Conservation (phyloP, 345 rosid genomes). For the Angophora floribunda region DNA sequence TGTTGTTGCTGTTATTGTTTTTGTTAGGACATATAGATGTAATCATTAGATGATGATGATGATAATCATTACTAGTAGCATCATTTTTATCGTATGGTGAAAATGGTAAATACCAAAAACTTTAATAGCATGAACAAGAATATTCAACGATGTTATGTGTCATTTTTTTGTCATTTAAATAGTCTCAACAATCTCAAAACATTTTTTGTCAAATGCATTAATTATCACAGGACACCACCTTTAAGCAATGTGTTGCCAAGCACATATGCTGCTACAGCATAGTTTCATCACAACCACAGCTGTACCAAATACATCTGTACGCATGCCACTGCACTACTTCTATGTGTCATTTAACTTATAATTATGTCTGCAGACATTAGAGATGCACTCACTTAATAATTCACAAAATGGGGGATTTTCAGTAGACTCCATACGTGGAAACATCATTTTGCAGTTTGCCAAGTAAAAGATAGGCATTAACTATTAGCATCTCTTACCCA, state of each 20-base stretch:
- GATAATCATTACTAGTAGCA: background rate
- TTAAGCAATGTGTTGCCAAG: background rate
- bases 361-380: background rate
- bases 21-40: background rate
- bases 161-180: background rate
- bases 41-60: background rate
- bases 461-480: background rate
- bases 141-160: background rate
- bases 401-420: background rate
- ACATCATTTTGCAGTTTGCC: background rate
- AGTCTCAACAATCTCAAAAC: background rate
- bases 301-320: background rate
- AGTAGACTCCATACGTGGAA: background rate
- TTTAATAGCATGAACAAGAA: background rate
- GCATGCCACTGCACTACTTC: background rate
- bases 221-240: background rate
- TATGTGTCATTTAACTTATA: background rate
- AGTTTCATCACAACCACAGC: background rate
- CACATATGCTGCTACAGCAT: background rate
- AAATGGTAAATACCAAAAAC: background rate
- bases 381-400: background rate
- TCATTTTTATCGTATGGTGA: background rate
- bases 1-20: background rate
- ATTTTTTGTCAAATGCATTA: background rate
- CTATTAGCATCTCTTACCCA: constrained; percentile 44